Conservation (phyloP, 164 flowering plant species). For the Vitis vinifera region DNA sequence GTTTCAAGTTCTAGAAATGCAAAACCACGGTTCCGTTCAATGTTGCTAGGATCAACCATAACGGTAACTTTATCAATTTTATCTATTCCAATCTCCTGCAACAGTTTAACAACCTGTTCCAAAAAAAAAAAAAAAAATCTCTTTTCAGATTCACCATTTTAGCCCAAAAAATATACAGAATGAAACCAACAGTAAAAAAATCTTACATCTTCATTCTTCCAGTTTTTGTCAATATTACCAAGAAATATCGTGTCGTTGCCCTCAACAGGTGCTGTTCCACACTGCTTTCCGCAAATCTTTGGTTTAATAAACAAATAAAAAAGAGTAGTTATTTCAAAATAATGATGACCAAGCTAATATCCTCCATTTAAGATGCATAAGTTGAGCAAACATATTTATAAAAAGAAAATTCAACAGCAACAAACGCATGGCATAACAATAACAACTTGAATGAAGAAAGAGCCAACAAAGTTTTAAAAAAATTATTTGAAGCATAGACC, state of each 20-base stretch:
- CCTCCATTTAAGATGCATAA: no score
- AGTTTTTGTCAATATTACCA: slow-evolving; percentile 38
- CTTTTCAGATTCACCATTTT: not conserved
- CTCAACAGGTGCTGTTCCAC: slow-evolving; percentile 34
- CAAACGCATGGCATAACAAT: no score
- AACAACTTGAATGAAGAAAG: no score
- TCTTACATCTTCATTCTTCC: slow-evolving; percentile 46
- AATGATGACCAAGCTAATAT: no score
- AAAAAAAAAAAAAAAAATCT: not conserved
- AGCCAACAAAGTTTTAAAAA: no score
- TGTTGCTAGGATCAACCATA: slow-evolving; percentile 30
- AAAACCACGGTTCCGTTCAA: slow-evolving; percentile 39
- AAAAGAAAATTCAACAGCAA: no score
- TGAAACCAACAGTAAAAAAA: not conserved
- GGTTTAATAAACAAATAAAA: not conserved
- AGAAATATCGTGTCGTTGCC: slow-evolving; percentile 45
- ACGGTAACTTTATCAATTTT: slow-evolving; percentile 34
- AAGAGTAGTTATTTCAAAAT: not conserved
- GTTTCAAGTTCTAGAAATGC: slow-evolving; percentile 48
- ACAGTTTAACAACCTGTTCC: slow-evolving; percentile 24
- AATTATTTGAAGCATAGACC: no score
- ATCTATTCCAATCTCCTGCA: slow-evolving; percentile 33
- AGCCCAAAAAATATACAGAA: not conserved
- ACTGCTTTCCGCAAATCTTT: slow-evolving; percentile 40
- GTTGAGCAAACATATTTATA: no score